A percentile compares a stretch with the other conserved stretches of the same genome.
phyloP scores from a whole-genome alignment of 2,329 filamentous ascomycete species.

The Clonostachys rosea region DNA sequence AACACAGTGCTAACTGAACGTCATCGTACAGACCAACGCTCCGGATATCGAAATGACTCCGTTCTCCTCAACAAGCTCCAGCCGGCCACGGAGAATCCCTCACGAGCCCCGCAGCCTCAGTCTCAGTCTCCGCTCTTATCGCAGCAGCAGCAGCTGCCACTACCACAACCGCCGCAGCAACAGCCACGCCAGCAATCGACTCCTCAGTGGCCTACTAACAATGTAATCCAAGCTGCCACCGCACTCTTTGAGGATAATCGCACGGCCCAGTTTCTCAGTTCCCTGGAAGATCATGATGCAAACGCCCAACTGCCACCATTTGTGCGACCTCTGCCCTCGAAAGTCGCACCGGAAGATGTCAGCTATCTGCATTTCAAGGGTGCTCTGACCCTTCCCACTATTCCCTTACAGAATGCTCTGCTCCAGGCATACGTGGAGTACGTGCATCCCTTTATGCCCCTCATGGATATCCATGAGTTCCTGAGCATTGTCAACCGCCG shows the following conservation, averaged over 20 bases:
- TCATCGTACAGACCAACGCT: conserved; percentile 23
- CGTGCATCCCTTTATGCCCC: conserved; percentile 90
- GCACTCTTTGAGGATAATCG: conserved; percentile 27
- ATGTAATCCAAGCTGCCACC: conserved; percentile 16
- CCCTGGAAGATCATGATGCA: conserved; percentile 42
- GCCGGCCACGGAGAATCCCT: conserved; percentile 8
- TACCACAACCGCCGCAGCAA: conserved; percentile 1
- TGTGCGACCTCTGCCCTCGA: conserved; percentile 73
- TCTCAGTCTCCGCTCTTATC: background rate
- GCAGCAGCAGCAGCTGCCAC: background rate
- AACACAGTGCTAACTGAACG: no score
- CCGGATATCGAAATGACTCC: conserved; percentile 25
- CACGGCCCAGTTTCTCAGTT: conserved; percentile 35
- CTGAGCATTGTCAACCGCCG: conserved; percentile 55
- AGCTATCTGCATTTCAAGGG: conserved; percentile 81
- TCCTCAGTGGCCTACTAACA: background rate
- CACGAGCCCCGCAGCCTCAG: conserved; percentile 1
- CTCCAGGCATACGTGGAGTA: conserved; percentile 81
- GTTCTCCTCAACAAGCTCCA: conserved; percentile 20
- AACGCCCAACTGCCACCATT: conserved; percentile 56
- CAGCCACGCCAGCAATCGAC: background rate
- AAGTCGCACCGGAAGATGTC: conserved; percentile 77
- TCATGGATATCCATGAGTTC: conserved; percentile 66
- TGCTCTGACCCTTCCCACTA: conserved; percentile 70
- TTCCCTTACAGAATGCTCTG: conserved; percentile 71